Evolutionary conservation across 2,329 filamentous ascomycete genomes (phyloP).

Genomic region (Alternaria consortialis): DNA sequence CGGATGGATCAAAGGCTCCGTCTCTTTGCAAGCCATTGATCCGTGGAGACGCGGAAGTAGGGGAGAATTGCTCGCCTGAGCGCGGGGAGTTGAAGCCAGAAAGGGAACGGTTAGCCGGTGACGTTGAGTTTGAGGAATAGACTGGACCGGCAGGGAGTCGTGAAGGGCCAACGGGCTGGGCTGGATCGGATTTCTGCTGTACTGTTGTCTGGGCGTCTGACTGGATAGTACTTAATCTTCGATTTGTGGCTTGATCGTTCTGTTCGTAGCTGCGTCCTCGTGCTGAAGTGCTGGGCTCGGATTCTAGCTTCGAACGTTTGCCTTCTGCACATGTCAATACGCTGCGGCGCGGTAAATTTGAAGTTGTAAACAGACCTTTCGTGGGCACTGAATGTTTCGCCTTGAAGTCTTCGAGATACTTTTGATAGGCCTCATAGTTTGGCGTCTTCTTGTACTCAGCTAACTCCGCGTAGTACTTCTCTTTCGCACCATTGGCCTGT

Average conservation of each 20-base stretch:
- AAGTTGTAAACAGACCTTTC: conserved; percentile 41
- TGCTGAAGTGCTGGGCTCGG: conserved; percentile 46
- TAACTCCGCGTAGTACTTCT: conserved; percentile 77
- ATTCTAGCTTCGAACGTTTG: conserved; percentile 56
- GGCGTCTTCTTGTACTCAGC: conserved; percentile 79
- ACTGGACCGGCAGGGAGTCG: conserved; percentile 37
- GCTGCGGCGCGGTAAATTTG: conserved; percentile 5
- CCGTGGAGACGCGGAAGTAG: conserved; percentile 46
- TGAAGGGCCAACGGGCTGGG: conserved; percentile 36
- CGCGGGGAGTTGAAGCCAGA: conserved; percentile 48
- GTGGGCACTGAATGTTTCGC: conserved; percentile 66
- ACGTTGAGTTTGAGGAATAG: conserved; percentile 44
- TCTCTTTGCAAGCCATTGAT: conserved; percentile 41
- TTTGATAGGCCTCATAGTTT: conserved; percentile 72
- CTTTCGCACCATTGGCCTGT: conserved; percentile 76
- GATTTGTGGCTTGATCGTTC: conserved; percentile 33
- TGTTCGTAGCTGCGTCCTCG: conserved; percentile 45
- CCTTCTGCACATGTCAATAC: conserved; percentile 47
- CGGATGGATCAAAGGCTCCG: conserved; percentile 31
- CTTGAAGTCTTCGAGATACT: conserved; percentile 81
- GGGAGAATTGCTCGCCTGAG: conserved; percentile 45
- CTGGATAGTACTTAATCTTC: conserved; percentile 42
- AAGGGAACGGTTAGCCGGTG: conserved; percentile 42
- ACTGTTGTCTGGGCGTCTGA: conserved; percentile 25
- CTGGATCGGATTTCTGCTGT: conserved; percentile 37